These are phyloP conservation scores for Fragilariopsis cylindrus DNA, from an alignment of 108 stramenopile genomes.

Conservation along the genomic window DNA sequence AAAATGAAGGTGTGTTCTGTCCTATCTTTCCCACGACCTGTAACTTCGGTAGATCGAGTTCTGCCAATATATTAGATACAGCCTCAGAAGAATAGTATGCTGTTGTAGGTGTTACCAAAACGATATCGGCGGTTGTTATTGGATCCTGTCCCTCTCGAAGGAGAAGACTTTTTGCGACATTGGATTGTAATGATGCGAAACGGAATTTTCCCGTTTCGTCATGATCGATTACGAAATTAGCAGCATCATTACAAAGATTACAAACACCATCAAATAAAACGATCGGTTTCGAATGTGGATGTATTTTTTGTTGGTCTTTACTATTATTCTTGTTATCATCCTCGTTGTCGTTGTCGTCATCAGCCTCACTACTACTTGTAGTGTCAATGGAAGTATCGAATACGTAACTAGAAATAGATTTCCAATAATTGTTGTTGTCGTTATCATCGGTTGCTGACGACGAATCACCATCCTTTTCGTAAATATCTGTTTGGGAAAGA, in stretches of 20 bases:
- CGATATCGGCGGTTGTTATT: slow-evolving; percentile 9
- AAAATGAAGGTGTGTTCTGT: slow-evolving; percentile 38
- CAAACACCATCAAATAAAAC: slow-evolving; percentile 76
- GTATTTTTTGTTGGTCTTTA: neutral
- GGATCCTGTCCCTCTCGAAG: slow-evolving; percentile 29
- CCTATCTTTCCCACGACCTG: slow-evolving; percentile 26
- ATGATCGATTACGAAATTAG: slow-evolving; percentile 61
- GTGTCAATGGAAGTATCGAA: slow-evolving; percentile 2
- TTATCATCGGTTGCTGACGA: neutral
- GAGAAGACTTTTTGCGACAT: slow-evolving; percentile 37
- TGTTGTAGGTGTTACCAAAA: slow-evolving; percentile 15
- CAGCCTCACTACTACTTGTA: neutral
- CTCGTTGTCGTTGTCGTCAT: neutral
- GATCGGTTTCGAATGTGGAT: slow-evolving; percentile 35
- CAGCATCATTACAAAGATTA: slow-evolving; percentile 68
- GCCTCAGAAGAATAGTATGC: slow-evolving; percentile 34
- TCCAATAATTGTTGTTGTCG: neutral
- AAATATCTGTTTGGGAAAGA: neutral
- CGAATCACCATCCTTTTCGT: neutral
- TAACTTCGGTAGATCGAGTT: slow-evolving; percentile 16
- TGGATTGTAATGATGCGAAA: slow-evolving; percentile 39
- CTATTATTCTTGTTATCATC: neutral
- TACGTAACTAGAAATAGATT: neutral
- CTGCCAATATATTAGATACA: slow-evolving; percentile 23
- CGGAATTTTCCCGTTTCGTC: slow-evolving; percentile 45